These are phyloP conservation scores for Lactarius quietus DNA, from an alignment of 768 basidiomycete genomes.

Conservation along the genomic window DNA sequence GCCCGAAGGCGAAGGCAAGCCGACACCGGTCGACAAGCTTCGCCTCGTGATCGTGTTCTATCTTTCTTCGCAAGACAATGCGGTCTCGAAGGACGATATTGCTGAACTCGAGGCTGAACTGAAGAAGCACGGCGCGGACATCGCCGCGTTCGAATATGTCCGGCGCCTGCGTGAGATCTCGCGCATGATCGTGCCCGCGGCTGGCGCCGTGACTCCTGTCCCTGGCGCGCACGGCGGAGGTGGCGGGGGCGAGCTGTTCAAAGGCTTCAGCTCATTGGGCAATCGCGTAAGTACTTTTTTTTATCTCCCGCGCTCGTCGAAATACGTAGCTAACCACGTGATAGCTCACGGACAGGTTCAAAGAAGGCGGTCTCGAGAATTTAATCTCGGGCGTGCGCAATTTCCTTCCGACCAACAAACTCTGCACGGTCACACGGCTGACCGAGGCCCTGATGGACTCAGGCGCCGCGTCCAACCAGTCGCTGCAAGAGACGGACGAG, in stretches of 20 bases:
- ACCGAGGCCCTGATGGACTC: slow-evolving; percentile 98
- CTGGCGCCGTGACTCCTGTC: slow-evolving; percentile 62
- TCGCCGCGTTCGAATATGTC: slow-evolving; percentile 87
- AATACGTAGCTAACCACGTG: neutral
- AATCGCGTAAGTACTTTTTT: slow-evolving; percentile 61
- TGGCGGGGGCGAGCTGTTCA: slow-evolving; percentile 90
- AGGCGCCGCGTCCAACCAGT: slow-evolving; percentile 83
- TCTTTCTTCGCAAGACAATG: slow-evolving; percentile 78
- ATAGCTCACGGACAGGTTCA: slow-evolving; percentile 87
- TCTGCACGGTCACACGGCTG: slow-evolving; percentile 87
- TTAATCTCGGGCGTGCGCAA: slow-evolving; percentile 97
- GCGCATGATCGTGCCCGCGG: slow-evolving; percentile 78
- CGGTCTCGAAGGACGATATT: slow-evolving; percentile 84
- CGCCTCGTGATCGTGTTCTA: slow-evolving; percentile 95
- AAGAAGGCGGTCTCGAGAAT: slow-evolving; percentile 96
- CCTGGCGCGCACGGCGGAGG: slow-evolving; percentile 41
- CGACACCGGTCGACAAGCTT: slow-evolving; percentile 80
- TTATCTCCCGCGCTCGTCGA: too few species aligned
- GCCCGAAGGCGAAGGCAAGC: slow-evolving; percentile 57
- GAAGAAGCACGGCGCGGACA: slow-evolving; percentile 74
- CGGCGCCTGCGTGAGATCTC: slow-evolving; percentile 88
- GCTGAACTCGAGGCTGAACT: slow-evolving; percentile 85
- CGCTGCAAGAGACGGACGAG: slow-evolving; percentile 52
- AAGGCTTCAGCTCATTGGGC: slow-evolving; percentile 89
- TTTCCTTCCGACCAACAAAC: slow-evolving; percentile 92